Base-by-base conservation (phyloP, 805 yeast species). In the Candida vartiovaarae region DNA sequence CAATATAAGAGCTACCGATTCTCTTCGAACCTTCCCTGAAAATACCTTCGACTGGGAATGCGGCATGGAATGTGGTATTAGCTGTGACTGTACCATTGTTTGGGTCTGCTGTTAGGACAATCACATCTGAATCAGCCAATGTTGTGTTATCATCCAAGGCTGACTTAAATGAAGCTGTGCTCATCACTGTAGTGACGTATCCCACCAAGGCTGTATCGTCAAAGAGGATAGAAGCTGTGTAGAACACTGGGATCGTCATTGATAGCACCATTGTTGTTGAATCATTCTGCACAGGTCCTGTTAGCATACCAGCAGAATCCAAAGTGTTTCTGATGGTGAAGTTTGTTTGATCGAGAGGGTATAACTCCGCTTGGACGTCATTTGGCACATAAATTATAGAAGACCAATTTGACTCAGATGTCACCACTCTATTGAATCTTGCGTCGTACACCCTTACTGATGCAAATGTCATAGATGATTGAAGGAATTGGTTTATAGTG, bases 161-260 rank as follows among this genome's bases (percentile, higher is more conserved):
- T 3, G 63, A 66, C 29, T 53, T 50, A 4, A 77, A 51, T 8
- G 72, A 55, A 35, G 68, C 69, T 0, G 80, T 78, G 39, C 68
- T 63, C 62, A 76, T 62, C 1, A 76, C 62, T 11, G 85, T 75
- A 0, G 93, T 75, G 34, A 88, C 53, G 60, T 78, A 89, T 0
- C 96, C 96, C 2, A 80, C 73, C 6, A 85, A 66, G 24, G 74
- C 70, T 3, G 46, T 34, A 2, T 53, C 30, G n/a, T 71, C 64
- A 24, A 82, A 63, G 36, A 81, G 63, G 24, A 85, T 81, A 2
- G 95, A 82, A n/a, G 81, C 71, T 51, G 84, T 82, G 15, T 87
- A 75, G 53, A 72, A 81, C 3, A 89, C 74, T 0, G 96, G 93
- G 4, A 87, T 52, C 0, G 96, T 84, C 63, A 89, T 66, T 1